Conservation (phyloP, 176 grass and related monocot species). For the Phoenix roebelenii region DNA sequence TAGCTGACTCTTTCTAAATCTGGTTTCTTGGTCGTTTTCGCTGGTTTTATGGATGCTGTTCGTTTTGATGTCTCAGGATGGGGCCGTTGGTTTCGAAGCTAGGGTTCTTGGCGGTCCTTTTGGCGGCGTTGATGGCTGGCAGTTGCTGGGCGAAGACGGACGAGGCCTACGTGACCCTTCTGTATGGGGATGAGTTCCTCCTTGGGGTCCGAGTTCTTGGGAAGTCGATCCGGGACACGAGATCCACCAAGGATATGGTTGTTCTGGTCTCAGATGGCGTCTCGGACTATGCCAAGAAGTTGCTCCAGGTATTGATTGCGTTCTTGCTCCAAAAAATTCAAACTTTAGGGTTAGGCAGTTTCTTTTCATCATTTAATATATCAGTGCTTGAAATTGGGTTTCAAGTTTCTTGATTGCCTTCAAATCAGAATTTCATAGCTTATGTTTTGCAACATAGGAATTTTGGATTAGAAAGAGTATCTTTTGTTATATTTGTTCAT, state of each 20-base stretch:
- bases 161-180: conserved; percentile 82
- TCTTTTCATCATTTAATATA: too few species aligned
- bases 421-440: too few species aligned
- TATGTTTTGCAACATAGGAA: too few species aligned
- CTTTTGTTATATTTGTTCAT: too few species aligned
- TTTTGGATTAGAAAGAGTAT: too few species aligned
- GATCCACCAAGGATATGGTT: conserved; percentile 56
- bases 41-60: too few species aligned
- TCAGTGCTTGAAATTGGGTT: too few species aligned
- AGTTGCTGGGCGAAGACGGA: conserved; percentile 33
- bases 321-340: too few species aligned
- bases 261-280: conserved; percentile 96
- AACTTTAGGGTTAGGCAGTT: too few species aligned
- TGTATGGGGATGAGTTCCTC: conserved; percentile 91
- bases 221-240: conserved; percentile 75
- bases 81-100: not conserved
- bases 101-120: conserved; percentile 4
- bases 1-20: too few species aligned
- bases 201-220: conserved; percentile 87
- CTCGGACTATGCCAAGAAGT: conserved; percentile 54
- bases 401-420: too few species aligned
- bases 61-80: not conserved
- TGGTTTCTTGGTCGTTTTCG: too few species aligned
- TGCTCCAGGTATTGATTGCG: conserved; percentile 36
- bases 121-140: conserved; percentile 21